Base-by-base conservation (phyloP, 2,329 filamentous ascomycete species). In the Paraphaeosphaeria minitans region DNA sequence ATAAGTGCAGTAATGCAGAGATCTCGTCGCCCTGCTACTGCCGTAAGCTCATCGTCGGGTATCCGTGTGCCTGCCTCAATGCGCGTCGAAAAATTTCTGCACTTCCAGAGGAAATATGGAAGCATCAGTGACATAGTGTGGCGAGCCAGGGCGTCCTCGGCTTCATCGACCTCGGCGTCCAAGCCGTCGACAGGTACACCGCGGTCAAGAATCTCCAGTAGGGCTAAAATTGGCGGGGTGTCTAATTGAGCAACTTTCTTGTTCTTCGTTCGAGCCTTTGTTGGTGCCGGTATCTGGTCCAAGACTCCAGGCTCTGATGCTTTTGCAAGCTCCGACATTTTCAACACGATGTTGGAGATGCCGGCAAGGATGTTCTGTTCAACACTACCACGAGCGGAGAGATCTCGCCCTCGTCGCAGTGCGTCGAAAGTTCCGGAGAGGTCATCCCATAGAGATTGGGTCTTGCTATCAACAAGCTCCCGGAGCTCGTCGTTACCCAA, bases 21-120 rank as follows among this genome's bases (percentile, higher is more conserved):
- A 49, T 87, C 84, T 48, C 84, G 81, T 55, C 82, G 80, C 45
- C 75, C 73, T 12, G 80, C 79, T 6, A 84, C 79, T 22, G 84
- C 77, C 65, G 90, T 86, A 31, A 93, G 79, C 8, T 87, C 84
- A 7, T 80, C 76, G 51, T 86, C 81, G 1, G 86, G 70, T 55
- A 92, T 83, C 4, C 81, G 60, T 7, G 70, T 74, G 12, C 66
- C 70, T 14, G 69, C 61, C 51, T 70, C 82, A 46, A 81, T 68
- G 16, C 72, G 64, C 4, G 65, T 64, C n/a, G 73, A 69, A 49
- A 78, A 72, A 42, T 83, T 81, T 54, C 87, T 85, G 22, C 90
- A 85, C 73, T 95, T 94, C 95, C 95, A 99, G 87, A 96, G 92
- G 73, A 97, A 96, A 79, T 97, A 98, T 78, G 96, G 92, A 48